Percentiles rank a stretch among this genome's conserved stretches.
These are phyloP conservation scores for Globisporangium acanthophoron DNA, from an alignment of 352 stramenopile genomes.

Conservation along the genomic window DNA sequence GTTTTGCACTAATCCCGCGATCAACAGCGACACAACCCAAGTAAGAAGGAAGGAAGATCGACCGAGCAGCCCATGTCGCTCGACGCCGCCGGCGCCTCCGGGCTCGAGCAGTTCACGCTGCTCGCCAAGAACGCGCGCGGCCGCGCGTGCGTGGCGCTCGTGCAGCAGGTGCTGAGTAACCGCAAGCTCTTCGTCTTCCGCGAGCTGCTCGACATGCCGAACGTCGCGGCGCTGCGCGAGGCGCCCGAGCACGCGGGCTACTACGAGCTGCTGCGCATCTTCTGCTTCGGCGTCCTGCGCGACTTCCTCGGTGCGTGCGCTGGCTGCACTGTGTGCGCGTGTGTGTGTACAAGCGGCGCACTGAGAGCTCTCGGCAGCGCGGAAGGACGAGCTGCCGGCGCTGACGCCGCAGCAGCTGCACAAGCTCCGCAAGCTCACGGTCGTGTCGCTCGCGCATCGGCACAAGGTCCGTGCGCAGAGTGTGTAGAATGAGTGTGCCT, in stretches of 20 bases:
- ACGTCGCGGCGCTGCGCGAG: slow-evolving; percentile 76
- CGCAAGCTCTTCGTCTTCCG: slow-evolving; percentile 93
- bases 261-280: slow-evolving; percentile 84
- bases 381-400: slow-evolving; percentile 55
- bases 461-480: slow-evolving; percentile 48
- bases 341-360: background rate
- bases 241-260: slow-evolving; percentile 68
- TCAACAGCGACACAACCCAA: background rate
- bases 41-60: slow-evolving; percentile 2
- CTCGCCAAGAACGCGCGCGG: slow-evolving; percentile 89
- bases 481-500: background rate
- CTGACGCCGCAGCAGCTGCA: slow-evolving; percentile 66
- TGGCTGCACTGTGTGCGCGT: background rate
- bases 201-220: slow-evolving; percentile 89
- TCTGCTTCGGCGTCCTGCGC: slow-evolving; percentile 85
- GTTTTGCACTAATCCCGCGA: background rate
- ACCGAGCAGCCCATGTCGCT: slow-evolving; percentile 44
- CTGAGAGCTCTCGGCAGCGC: slow-evolving; percentile 19
- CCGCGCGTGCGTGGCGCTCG: slow-evolving; percentile 87
- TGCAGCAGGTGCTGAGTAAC: slow-evolving; percentile 90
- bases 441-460: slow-evolving; percentile 79
- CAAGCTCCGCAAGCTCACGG: slow-evolving; percentile 88
- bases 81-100: slow-evolving; percentile 56
- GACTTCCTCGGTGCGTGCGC: slow-evolving; percentile 68
- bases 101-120: slow-evolving; percentile 91